Percentiles rank a stretch among this genome's conserved stretches.
These are phyloP conservation scores for Gossypium schwendimanii DNA, from an alignment of 441 rosid species.

Conservation along the genomic window DNA sequence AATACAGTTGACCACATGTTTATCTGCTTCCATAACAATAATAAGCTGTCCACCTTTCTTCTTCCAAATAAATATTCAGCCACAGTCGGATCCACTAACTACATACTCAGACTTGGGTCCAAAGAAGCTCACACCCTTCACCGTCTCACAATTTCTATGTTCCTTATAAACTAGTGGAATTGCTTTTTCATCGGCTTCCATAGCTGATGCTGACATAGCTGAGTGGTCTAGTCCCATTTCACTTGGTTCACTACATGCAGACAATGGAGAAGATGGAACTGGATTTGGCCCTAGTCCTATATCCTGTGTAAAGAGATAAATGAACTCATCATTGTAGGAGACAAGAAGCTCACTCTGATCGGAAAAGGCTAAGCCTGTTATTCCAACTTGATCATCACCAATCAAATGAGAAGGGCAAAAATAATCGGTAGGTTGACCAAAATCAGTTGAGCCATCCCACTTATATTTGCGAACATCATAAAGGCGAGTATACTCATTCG, in stretches of 20 bases:
- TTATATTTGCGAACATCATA: constrained; percentile 70
- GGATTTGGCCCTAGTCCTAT: constrained; percentile 80
- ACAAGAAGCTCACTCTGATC: constrained; percentile 82
- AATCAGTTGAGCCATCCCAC: constrained; percentile 49
- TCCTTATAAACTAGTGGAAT: constrained; percentile 72
- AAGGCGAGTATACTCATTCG: constrained; percentile 68
- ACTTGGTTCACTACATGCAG: constrained; percentile 26
- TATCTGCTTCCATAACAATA: constrained; percentile 76
- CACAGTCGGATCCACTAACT: constrained; percentile 92
- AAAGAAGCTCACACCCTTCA: constrained; percentile 76
- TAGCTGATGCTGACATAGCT: constrained; percentile 21
- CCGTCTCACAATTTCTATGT: constrained; percentile 62
- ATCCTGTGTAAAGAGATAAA: constrained; percentile 56
- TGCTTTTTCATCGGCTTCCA: constrained; percentile 21
- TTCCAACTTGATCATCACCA: constrained; percentile 51
- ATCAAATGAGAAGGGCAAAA: constrained; percentile 70
- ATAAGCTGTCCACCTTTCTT: constrained; percentile 66
- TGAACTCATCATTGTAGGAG: constrained; percentile 61
- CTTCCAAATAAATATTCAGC: constrained; percentile 85
- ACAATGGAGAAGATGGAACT: constrained; percentile 28
- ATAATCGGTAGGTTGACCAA: constrained; percentile 47
- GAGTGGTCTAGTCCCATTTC: constrained; percentile 22
- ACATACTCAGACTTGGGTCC: constrained; percentile 86
- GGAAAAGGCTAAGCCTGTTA: constrained; percentile 86
- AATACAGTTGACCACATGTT: constrained; percentile 64